Percentiles rank a stretch among this genome's conserved stretches.
These are phyloP conservation scores for Lipomyces spencermartinsiae DNA, from an alignment of 805 yeast species.

Conservation along the genomic window DNA sequence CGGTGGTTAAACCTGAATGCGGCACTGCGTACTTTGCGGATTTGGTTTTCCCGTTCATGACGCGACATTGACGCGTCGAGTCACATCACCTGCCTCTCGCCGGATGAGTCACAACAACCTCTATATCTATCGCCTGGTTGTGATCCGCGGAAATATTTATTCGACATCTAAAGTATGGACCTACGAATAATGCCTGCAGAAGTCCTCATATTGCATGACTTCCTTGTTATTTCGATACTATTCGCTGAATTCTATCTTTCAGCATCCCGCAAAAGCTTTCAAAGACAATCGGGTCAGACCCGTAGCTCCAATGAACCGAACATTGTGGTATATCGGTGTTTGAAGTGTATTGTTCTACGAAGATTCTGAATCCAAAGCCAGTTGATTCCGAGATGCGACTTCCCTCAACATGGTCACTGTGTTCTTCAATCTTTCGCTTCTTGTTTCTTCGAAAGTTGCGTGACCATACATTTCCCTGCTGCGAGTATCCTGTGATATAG, in stretches of 20 bases:
- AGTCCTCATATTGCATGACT: not conserved
- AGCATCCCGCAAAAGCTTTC: conserved; percentile 35
- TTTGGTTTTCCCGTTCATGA: not conserved
- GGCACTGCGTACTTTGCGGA: not conserved
- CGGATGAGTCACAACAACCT: not conserved
- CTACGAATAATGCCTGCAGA: not conserved
- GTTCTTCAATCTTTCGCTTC: conserved; percentile 9
- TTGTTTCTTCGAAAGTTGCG: conserved; percentile 31
- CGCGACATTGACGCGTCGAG: not conserved
- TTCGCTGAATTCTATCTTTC: not conserved
- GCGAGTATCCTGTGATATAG: conserved; percentile 15
- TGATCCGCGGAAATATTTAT: not conserved
- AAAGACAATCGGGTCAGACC: conserved; percentile 18
- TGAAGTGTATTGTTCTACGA: not conserved
- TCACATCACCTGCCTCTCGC: not conserved
- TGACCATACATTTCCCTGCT: conserved; percentile 35
- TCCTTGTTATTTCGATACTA: not conserved
- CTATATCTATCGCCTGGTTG: not conserved
- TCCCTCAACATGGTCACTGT: not conserved
- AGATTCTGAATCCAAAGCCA: conserved; percentile 16
- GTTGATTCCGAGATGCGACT: not conserved
- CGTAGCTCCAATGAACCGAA: conserved; percentile 24
- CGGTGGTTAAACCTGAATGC: not conserved
- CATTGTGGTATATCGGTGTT: not conserved
- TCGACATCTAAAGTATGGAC: too few relatives aligned